Conservation (phyloP, 768 basidiomycete species). For the Tylopilus rubrobrunneus region DNA sequence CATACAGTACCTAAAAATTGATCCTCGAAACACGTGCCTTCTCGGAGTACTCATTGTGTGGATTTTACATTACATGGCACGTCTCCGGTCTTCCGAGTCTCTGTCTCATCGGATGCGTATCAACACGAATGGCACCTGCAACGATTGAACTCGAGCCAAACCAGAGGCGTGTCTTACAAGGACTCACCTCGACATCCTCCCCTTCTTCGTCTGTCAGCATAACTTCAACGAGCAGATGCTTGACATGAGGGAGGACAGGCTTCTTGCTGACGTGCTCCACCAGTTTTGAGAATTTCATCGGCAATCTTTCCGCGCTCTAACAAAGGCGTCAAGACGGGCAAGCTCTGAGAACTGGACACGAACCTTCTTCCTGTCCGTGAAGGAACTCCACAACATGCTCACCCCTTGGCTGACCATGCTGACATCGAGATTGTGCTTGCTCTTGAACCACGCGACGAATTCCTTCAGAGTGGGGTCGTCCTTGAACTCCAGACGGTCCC, state of each 20-base stretch:
- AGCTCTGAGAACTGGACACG: neutral
- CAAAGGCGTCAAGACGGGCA: conserved; percentile 4
- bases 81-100: neutral
- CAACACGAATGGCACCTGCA: conserved; percentile 79
- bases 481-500: conserved; percentile 95
- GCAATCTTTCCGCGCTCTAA: conserved; percentile 82
- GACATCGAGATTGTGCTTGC: conserved; percentile 79
- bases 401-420: conserved; percentile 97
- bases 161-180: neutral
- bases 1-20: conserved; percentile 14
- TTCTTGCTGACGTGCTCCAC: conserved; percentile 96
- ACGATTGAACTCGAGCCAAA: neutral
- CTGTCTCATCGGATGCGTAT: conserved; percentile 48
- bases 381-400: conserved; percentile 97
- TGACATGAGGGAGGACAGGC: conserved; percentile 77
- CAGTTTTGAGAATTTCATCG: conserved; percentile 86
- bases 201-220: conserved; percentile 91
- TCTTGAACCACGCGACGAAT: conserved; percentile 80
- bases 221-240: conserved; percentile 86
- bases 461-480: conserved; percentile 86
- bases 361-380: conserved; percentile 91
- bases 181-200: conserved; percentile 87
- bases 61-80: conserved; percentile 7
- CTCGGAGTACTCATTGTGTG: neutral
- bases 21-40: conserved; percentile 3